A percentile compares a stretch with the other conserved stretches of the same genome.
phyloP scores from a whole-genome alignment of 2,329 filamentous ascomycete species.

The Cercospora sp. region DNA sequence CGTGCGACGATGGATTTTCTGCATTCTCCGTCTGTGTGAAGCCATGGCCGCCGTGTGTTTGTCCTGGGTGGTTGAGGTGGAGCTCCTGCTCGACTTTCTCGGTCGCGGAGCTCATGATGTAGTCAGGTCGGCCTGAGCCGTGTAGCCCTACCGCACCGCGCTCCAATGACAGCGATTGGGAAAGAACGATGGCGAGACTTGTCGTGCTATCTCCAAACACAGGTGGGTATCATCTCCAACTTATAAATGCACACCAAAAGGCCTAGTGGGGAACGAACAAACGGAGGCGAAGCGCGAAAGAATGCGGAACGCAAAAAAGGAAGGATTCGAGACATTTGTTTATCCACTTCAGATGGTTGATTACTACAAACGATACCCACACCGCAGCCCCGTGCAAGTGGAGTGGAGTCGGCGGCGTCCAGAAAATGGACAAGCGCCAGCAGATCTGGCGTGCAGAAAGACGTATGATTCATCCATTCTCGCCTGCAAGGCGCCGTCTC shows the following conservation, averaged over 20 bases:
- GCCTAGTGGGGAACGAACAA: not conserved
- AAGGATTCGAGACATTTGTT: conserved; percentile 9
- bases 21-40: conserved; percentile 20
- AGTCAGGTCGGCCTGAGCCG: too few species aligned
- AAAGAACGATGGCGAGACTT: not conserved
- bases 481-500: not conserved
- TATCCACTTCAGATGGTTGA: not conserved
- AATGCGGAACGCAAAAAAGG: not conserved
- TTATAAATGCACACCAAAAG: not conserved
- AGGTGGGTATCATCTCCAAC: conserved; percentile 6
- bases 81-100: conserved; percentile 29
- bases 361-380: not conserved
- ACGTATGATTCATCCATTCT: not conserved
- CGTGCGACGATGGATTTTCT: conserved; percentile 11
- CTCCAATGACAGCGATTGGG: conserved; percentile 1
- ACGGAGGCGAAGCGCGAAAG: not conserved
- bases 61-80: conserved; percentile 31
- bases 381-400: not conserved
- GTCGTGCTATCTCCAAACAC: not conserved
- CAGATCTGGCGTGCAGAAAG: conserved; percentile 1
- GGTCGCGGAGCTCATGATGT: not conserved
- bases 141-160: not conserved
- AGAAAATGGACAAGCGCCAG: not conserved
- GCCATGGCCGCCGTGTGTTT: conserved; percentile 28
- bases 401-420: not conserved